Percentiles rank a stretch among this genome's conserved stretches.
Conservation (phyloP, 179 eudicot genomes). For the Dionaea muscipula region DNA sequence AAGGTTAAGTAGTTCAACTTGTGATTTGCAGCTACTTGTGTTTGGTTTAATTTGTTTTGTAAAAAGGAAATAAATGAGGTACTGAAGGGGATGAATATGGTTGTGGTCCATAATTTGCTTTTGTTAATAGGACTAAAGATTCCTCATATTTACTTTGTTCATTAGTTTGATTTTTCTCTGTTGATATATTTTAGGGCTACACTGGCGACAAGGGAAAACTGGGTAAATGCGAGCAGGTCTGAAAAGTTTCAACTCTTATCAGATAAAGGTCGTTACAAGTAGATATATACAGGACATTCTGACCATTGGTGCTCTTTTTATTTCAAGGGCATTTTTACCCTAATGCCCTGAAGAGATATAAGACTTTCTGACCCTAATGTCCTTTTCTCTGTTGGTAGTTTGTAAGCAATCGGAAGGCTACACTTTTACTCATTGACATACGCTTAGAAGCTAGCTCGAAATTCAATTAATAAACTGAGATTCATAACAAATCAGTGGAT, state of each 20-base stretch:
- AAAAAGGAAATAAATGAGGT: background rate
- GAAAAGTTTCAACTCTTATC: slow-evolving; percentile 9
- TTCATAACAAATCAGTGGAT: no score
- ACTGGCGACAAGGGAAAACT: slow-evolving; percentile 65
- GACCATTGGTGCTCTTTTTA: background rate
- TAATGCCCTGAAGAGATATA: no score
- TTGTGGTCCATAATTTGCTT: background rate
- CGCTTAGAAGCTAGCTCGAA: no score
- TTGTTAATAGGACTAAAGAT: background rate
- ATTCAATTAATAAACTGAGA: no score
- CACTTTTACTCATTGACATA: no score
- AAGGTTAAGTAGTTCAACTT: slow-evolving; percentile 40
- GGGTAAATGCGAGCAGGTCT: slow-evolving; percentile 96
- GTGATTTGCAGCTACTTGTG: background rate
- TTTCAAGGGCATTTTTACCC: no score
- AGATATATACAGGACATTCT: background rate
- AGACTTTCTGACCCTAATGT: no score
- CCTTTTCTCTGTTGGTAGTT: no score
- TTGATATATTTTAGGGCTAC: slow-evolving; percentile 40
- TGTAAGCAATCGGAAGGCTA: no score
- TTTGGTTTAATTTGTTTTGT: slow-evolving; percentile 1
- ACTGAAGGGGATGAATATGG: background rate
- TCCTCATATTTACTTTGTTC: background rate
- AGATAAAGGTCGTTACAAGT: background rate
- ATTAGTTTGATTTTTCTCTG: slow-evolving; percentile 14